Percentiles rank a stretch among this genome's conserved stretches.
phyloP scores from a whole-genome alignment of 805 yeast genomes.

The Pichia californica region DNA sequence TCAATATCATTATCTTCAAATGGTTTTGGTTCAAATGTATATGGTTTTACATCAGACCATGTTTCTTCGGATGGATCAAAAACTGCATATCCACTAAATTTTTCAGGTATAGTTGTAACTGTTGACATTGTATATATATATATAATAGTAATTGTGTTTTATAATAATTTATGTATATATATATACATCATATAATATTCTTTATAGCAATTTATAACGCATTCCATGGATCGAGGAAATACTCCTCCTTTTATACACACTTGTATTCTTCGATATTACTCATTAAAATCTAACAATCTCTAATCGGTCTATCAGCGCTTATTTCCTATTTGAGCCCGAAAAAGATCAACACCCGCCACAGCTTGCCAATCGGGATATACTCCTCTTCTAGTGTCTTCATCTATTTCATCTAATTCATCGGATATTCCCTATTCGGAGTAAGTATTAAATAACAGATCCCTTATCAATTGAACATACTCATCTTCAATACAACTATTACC shows the following conservation, averaged over 20 bases:
- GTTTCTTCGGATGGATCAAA: constrained; percentile 25
- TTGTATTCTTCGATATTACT: too few species aligned
- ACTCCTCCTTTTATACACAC: too few species aligned
- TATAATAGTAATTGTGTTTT: too few species aligned
- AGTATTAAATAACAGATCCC: not conserved
- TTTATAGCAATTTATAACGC: too few species aligned
- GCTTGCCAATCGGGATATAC: constrained; percentile 6
- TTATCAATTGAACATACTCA: not conserved
- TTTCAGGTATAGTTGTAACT: constrained; percentile 23
- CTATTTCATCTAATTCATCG: not conserved
- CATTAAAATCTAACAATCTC: too few species aligned
- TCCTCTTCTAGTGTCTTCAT: not conserved
- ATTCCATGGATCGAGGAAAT: too few species aligned
- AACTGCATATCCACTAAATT: constrained; percentile 35
- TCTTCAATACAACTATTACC: constrained; percentile 21
- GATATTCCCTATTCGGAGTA: too few species aligned
- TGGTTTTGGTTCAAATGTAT: constrained; percentile 31
- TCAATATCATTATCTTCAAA: constrained; percentile 38
- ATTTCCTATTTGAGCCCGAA: not conserved
- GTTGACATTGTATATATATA: too few species aligned
- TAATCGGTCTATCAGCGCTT: not conserved
- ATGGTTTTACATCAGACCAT: constrained; percentile 29
- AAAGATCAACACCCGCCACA: not conserved
- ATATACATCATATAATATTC: too few species aligned
- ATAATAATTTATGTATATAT: too few species aligned